Conservation (phyloP, 768 basidiomycete genomes). For the Xerocomellus dryophilus region DNA sequence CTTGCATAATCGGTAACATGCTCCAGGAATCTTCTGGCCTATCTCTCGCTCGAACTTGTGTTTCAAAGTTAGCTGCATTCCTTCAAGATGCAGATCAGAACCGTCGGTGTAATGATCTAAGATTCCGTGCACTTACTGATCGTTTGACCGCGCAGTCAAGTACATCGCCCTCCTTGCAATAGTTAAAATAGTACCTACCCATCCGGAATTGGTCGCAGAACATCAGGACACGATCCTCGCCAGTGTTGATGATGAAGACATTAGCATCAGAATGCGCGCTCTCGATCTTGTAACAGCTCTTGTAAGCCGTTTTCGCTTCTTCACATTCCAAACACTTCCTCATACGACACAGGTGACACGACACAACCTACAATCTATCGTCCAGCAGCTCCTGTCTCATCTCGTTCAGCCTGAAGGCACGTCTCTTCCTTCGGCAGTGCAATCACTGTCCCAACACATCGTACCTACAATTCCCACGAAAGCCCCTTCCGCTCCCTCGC, state of each 20-base stretch:
- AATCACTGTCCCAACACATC: slow-evolving; percentile 52
- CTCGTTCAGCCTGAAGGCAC: slow-evolving; percentile 61
- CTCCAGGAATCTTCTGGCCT: slow-evolving; percentile 75
- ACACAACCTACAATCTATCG: slow-evolving; percentile 82
- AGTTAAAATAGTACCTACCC: slow-evolving; percentile 92
- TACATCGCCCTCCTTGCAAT: slow-evolving; percentile 95
- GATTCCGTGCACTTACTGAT: slow-evolving; percentile 15
- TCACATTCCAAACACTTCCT: background rate
- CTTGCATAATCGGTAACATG: slow-evolving; percentile 97
- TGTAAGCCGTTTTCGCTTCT: slow-evolving; percentile 44
- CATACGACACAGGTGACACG: slow-evolving; percentile 60
- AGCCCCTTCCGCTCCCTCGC: slow-evolving; percentile 49
- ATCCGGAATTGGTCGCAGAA: slow-evolving; percentile 84
- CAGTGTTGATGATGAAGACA: slow-evolving; percentile 89
- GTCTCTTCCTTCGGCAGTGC: slow-evolving; percentile 54
- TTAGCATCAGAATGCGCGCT: slow-evolving; percentile 94
- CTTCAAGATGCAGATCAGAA: slow-evolving; percentile 94
- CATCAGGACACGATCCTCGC: slow-evolving; percentile 89
- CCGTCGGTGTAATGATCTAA: slow-evolving; percentile 50
- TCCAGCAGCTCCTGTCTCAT: slow-evolving; percentile 86
- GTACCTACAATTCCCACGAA: slow-evolving; percentile 38
- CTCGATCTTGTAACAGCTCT: slow-evolving; percentile 92
- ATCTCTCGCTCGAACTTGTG: slow-evolving; percentile 80
- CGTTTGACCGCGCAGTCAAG: slow-evolving; percentile 63
- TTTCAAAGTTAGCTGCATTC: slow-evolving; percentile 90